phyloP scores from a whole-genome alignment of 345 rosid species.

The Aquilaria yunnanensis region DNA sequence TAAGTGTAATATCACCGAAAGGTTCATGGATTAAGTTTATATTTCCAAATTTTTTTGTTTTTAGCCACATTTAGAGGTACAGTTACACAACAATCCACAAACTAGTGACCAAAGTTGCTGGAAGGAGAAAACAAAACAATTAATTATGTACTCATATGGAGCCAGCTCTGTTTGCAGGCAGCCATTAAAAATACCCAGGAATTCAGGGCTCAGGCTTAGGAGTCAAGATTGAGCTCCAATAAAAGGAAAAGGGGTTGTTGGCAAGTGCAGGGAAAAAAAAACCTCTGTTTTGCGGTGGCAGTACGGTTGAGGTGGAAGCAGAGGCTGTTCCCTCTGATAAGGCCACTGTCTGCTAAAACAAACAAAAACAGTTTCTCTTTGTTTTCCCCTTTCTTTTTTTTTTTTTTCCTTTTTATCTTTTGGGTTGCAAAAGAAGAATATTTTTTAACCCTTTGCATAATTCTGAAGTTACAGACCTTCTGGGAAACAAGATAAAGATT shows the following conservation, averaged over 20 bases:
- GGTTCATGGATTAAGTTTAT: no score
- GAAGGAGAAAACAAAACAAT: neutral
- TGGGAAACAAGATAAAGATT: conserved; percentile 12
- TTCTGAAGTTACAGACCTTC: no score
- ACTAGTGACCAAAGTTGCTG: no score
- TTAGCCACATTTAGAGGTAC: no score
- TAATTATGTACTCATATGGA: conserved; percentile 16
- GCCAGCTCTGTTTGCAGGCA: conserved; percentile 8
- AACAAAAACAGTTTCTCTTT: conserved; percentile 27
- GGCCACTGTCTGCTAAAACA: conserved; percentile 26
- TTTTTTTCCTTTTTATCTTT: no score
- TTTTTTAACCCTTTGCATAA: no score
- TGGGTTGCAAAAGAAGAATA: no score
- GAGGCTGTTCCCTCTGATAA: conserved; percentile 22
- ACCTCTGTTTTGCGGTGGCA: conserved; percentile 32
- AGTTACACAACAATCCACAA: no score
- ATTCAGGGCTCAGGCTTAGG: conserved; percentile 14
- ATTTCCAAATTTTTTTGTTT: no score
- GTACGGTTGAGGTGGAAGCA: conserved; percentile 39
- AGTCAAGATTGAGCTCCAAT: conserved; percentile 10
- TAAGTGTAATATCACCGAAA: no score
- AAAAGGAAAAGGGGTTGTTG: conserved; percentile 15
- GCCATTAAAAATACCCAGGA: conserved; percentile 31
- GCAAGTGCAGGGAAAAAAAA: conserved; percentile 2
- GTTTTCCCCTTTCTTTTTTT: neutral